Conservation (phyloP, 371 early-diverging fungal species). For the Thermomucor indicae-seudaticae region DNA sequence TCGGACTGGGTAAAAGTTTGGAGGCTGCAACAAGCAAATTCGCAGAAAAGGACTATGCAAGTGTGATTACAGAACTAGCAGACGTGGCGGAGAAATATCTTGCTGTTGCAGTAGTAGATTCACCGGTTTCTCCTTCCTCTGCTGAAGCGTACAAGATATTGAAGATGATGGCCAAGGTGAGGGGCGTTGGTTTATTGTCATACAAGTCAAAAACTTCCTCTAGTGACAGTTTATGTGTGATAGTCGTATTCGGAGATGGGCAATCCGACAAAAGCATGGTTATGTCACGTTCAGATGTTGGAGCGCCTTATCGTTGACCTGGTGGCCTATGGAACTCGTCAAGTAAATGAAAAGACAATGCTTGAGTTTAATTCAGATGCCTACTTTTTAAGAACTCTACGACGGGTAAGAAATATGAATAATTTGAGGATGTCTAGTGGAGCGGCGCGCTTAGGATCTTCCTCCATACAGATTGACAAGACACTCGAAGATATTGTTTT, state of each 20-base stretch:
- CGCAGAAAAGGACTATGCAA: constrained; percentile 33
- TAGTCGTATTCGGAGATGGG: constrained; percentile 24
- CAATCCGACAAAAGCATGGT: constrained; percentile 26
- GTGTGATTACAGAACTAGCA: constrained; percentile 41
- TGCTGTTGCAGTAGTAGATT: too few species aligned
- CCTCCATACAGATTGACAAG: constrained; percentile 20
- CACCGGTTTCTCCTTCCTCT: too few species aligned
- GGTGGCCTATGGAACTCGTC: constrained; percentile 20
- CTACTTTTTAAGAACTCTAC: constrained; percentile 19
- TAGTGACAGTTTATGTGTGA: too few species aligned
- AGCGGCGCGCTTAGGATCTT: too few species aligned
- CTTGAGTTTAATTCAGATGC: constrained; percentile 22
- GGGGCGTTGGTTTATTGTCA: too few species aligned
- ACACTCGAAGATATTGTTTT: constrained; percentile 8
- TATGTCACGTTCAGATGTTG: constrained; percentile 22
- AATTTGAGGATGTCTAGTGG: not conserved
- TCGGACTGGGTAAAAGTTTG: constrained; percentile 23
- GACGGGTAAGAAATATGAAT: constrained; percentile 10
- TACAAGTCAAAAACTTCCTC: too few species aligned
- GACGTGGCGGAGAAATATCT: constrained; percentile 9
- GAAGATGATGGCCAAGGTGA: too few species aligned
- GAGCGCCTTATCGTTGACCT: constrained; percentile 16
- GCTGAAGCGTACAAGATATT: too few species aligned
- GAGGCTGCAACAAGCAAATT: constrained; percentile 39
- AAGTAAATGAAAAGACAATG: not conserved